Percentiles rank a stretch among this genome's conserved stretches.
phyloP scores from a whole-genome alignment of 2,329 filamentous ascomycete genomes.

The Mariannaea elegans region DNA sequence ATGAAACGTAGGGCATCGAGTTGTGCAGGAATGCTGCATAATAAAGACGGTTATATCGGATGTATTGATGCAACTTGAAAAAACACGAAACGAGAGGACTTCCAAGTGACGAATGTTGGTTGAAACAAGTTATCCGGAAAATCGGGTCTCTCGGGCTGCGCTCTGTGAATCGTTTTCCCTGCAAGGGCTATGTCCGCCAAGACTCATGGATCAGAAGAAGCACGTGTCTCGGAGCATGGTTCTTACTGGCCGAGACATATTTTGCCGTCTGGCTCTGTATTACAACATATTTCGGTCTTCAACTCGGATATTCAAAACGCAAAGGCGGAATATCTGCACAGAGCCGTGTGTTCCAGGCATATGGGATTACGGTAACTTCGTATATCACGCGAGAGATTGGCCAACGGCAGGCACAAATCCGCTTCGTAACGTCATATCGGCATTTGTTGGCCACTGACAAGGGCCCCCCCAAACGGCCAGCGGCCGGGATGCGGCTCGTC shows the following conservation, averaged over 20 bases:
- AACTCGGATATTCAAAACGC: not conserved
- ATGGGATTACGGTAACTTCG: too few relatives aligned
- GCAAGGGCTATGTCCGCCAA: constrained; percentile 8
- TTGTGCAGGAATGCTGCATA: too few relatives aligned
- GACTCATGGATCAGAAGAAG: constrained; percentile 6
- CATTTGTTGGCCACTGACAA: constrained; percentile 16
- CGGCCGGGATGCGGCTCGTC: constrained; percentile 22
- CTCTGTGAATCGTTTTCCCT: not conserved
- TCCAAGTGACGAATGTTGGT: too few relatives aligned
- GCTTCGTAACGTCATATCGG: constrained; percentile 12
- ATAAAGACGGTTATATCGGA: constrained; percentile 2
- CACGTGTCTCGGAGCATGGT: constrained; percentile 10
- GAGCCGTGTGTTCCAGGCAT: too few relatives aligned
- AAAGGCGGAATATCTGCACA: not conserved
- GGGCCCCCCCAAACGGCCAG: not conserved
- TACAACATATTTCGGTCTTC: not conserved
- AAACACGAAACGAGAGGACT: not conserved
- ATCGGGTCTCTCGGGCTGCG: not conserved
- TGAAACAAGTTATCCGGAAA: too few relatives aligned
- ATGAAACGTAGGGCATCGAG: too few relatives aligned
- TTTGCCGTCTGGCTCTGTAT: not conserved
- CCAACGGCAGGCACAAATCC: not conserved
- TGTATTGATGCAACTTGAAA: not conserved
- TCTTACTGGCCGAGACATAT: constrained; percentile 1
- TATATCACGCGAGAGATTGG: not conserved